These are phyloP conservation scores for Excoecaria agallocha DNA, from an alignment of 345 rosid genomes.

Conservation along the genomic window DNA sequence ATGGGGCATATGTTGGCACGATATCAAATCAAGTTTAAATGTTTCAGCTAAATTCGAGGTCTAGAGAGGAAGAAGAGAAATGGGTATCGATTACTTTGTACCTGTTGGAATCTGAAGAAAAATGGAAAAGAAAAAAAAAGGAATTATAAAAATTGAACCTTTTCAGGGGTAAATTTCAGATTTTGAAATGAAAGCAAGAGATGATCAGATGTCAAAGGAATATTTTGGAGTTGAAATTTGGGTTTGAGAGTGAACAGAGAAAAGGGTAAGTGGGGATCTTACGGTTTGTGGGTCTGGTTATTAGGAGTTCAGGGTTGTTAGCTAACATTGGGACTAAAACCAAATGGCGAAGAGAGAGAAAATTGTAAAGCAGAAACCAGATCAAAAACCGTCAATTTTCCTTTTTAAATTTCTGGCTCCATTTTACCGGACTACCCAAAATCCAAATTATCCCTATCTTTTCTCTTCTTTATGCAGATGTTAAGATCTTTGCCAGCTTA, in stretches of 20 bases:
- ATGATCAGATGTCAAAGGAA: neutral
- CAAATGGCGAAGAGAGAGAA: neutral
- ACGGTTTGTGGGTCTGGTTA: neutral
- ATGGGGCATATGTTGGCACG: slow-evolving; percentile 37
- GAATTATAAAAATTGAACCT: neutral
- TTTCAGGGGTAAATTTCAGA: neutral
- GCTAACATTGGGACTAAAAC: neutral
- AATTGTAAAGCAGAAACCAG: neutral
- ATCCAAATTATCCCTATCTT: neutral
- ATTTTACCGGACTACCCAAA: neutral
- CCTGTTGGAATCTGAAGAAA: neutral
- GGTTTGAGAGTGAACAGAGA: neutral
- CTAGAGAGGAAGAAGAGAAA: neutral
- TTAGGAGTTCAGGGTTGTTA: neutral
- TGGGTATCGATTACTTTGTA: slow-evolving; percentile 1
- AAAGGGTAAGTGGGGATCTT: slow-evolving; percentile 9
- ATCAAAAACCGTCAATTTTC: neutral
- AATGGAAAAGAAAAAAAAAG: neutral
- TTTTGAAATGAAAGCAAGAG: neutral
- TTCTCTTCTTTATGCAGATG: neutral
- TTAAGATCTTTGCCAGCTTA: neutral
- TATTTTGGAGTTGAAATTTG: neutral
- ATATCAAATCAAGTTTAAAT: slow-evolving; percentile 15
- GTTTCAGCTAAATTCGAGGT: slow-evolving; percentile 7
- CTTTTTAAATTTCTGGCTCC: neutral